phyloP scores from a whole-genome alignment of 202 grass and related monocot genomes.

The Zizania palustris region DNA sequence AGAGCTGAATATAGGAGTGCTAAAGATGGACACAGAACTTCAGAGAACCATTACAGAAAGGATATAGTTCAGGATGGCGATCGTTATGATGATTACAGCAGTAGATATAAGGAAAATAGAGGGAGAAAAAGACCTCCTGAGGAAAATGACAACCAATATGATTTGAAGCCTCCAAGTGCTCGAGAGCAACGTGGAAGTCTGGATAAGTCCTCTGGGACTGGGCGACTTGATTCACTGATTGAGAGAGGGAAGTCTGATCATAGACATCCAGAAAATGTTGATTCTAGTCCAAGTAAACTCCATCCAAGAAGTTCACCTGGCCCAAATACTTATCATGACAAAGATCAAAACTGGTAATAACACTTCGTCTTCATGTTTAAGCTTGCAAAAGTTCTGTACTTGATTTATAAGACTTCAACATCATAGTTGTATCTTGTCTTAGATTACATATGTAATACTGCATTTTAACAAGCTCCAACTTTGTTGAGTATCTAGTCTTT shows the following conservation, averaged over 20 bases:
- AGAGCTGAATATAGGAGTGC: slow-evolving; percentile 62
- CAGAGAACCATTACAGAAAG: slow-evolving; percentile 73
- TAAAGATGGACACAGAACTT: slow-evolving; percentile 68
- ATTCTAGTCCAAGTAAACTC: slow-evolving; percentile 78
- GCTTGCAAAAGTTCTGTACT: slow-evolving; percentile 29
- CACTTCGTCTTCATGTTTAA: slow-evolving; percentile 28
- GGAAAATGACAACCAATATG: slow-evolving; percentile 62
- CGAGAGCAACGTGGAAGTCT: slow-evolving; percentile 58
- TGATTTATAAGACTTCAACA: slow-evolving; percentile 5
- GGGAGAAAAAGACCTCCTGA: slow-evolving; percentile 69
- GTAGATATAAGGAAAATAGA: slow-evolving; percentile 65
- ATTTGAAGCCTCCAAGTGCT: slow-evolving; percentile 52
- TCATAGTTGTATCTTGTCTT: slow-evolving; percentile 22
- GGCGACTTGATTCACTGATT: slow-evolving; percentile 54
- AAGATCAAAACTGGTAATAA: slow-evolving; percentile 90
- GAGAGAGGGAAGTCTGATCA: slow-evolving; percentile 68
- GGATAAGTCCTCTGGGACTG: slow-evolving; percentile 63
- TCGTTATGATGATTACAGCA: slow-evolving; percentile 61
- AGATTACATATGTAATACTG: background rate
- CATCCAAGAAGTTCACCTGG: slow-evolving; percentile 65
- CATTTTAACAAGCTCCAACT: slow-evolving; percentile 21
- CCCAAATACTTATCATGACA: slow-evolving; percentile 61
- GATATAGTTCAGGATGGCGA: slow-evolving; percentile 61
- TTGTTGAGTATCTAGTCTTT: slow-evolving; percentile 19
- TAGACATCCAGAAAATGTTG: slow-evolving; percentile 58